Base-by-base conservation (phyloP, 2,329 filamentous ascomycete genomes). In the Cercospora janseana region DNA sequence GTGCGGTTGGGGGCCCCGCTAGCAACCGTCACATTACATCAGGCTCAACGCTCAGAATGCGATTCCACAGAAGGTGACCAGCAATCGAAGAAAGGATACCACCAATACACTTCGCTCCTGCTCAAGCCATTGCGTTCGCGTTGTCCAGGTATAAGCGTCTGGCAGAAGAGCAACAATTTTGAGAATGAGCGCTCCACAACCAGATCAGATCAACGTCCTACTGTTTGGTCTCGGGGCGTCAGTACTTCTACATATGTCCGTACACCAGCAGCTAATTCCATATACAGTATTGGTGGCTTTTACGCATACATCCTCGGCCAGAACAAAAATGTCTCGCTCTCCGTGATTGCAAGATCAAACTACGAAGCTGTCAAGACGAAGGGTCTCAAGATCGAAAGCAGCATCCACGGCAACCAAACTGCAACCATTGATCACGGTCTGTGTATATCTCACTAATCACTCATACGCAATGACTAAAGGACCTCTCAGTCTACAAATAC, bases 161-260 rank as follows among this genome's bases (percentile, higher is more conserved):
- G n/a, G n/a, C n/a, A n/a, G n/a, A n/a, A n/a, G n/a, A n/a, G n/a
- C n/a, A n/a, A n/a, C n/a, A n/a, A n/a, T n/a, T n/a, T n/a, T n/a
- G n/a, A n/a, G n/a, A n/a, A 55, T 56, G 54, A 21, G 27, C 28
- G 13, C 9, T 27, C 15, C 38, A 23, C 23, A 13, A 3, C 24
- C n/a, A 28, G 32, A 51, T 5, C 52, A 56, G 47, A 52, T 37
- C n/a, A 61, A 56, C 6, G 70, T 79, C 2, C 67, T 80, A 1
- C 60, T 80, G 7, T 79, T 79, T 46, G 78, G 77, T 2, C 70
- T 80, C 0, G 76, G 78, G 58, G 78, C 77, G 76, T 80, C 61
- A 64, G 75, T 70, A 2, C 4, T 31, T 23, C 23, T 10, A 29
- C 5, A 40, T n/a, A 23, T 8, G 4, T 13, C 23, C 7, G 7